Base-by-base conservation (phyloP, 768 basidiomycete genomes). In the Crucibulum laeve region DNA sequence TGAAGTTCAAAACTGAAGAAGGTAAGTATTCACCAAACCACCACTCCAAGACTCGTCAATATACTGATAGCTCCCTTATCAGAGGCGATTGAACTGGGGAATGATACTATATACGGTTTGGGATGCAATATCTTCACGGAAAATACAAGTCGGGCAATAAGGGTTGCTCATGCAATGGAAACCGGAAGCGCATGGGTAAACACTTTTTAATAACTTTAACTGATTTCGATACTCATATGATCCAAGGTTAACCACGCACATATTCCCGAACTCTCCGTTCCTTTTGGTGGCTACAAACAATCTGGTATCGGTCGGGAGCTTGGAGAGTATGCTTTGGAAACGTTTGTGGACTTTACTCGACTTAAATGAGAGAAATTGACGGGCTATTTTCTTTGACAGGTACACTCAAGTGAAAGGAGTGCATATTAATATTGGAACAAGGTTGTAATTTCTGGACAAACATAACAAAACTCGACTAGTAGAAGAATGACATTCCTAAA, bases 221-320 rank as follows among this genome's bases (percentile, higher is more conserved):
- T 18, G 15, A 24, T 15, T 26, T 21, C 13, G 7, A 35, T 15
- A 30, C n/a, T 30, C 28, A n/a, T 30, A 30, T 30, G n/a, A 30
- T 30, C 19, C n/a, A 49, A 72, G 65, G 53, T 79, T 25, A 80
- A 80, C 56, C 73, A 71, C 45, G 65, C 62, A 78, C 54, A 58
- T 61, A 46, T 57, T 82, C 11, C 69, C 11, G 35, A 84, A 52
- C 50, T 71, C 3, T 69, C 71, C 21, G 70, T 88, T 15, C 87
- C 91, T 0, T 92, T 92, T 56, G 91, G 91, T 48, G 91, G 91
- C 6, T 91, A 73, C 74, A 93, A 91, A 71, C 79, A 85, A 55
- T 82, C 79, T 26, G 89, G 88, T 46, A 82, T 90, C 17, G 90
- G 90, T 15, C 75, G 87, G 23, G 90, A 91, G 61, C 60, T 84